A percentile compares a stretch with the other conserved stretches of the same genome.
Conservation (phyloP, 2,329 filamentous ascomycete species). For the Stromatinia cepivora region DNA sequence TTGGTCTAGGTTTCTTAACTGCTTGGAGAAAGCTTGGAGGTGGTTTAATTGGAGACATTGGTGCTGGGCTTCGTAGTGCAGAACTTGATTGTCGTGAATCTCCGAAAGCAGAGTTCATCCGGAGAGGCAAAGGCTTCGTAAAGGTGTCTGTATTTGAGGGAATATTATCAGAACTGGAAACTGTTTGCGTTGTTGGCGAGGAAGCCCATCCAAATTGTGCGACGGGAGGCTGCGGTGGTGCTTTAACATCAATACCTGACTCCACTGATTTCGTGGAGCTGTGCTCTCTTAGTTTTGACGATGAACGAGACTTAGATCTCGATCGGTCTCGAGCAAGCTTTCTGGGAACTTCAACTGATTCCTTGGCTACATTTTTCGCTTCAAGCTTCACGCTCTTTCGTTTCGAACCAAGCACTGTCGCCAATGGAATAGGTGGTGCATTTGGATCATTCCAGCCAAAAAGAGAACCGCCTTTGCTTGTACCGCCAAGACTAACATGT, state of each 20-base stretch:
- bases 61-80: neutral
- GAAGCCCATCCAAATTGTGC: constrained; percentile 36
- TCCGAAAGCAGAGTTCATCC: neutral
- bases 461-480: constrained; percentile 50
- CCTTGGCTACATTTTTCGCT: constrained; percentile 15
- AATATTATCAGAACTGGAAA: constrained; percentile 3
- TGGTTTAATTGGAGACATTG: neutral
- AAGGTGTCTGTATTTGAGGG: neutral
- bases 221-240: constrained; percentile 20
- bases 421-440: constrained; percentile 51
- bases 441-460: constrained; percentile 62
- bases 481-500: constrained; percentile 48
- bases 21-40: constrained; percentile 11
- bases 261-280: constrained; percentile 31
- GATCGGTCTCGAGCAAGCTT: constrained; percentile 29
- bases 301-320: constrained; percentile 29
- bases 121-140: neutral
- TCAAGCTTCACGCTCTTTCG: constrained; percentile 29
- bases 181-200: neutral
- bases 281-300: constrained; percentile 29
- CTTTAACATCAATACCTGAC: constrained; percentile 21
- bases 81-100: neutral
- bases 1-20: constrained; percentile 7
- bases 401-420: constrained; percentile 33
- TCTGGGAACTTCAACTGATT: constrained; percentile 31